A percentile compares a stretch with the other conserved stretches of the same genome.
Evolutionary conservation across 345 rosid genomes (phyloP).

Genomic region (Psidium guajava): DNA sequence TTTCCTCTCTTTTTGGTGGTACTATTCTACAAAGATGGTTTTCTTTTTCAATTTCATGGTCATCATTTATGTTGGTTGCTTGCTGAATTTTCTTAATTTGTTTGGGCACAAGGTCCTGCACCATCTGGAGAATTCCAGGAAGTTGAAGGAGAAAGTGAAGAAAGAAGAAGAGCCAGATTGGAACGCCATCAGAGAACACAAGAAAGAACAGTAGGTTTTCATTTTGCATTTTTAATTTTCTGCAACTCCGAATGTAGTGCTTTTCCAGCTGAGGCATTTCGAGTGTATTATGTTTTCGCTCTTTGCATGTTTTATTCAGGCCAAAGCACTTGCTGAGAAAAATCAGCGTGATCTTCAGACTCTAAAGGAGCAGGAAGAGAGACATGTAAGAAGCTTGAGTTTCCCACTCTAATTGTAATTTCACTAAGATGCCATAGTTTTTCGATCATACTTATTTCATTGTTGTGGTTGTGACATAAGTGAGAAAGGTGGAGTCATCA

Average conservation of each 20-base stretch:
- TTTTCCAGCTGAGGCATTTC: background rate
- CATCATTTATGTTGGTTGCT: background rate
- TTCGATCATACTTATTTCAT: background rate
- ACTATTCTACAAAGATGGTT: background rate
- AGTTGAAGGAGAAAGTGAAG: conserved; percentile 33
- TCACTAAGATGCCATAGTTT: background rate
- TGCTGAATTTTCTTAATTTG: background rate
- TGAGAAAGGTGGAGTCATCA: background rate
- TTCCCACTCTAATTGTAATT: background rate
- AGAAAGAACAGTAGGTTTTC: conserved; percentile 28
- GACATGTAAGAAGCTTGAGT: conserved; percentile 27
- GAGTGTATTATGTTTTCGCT: background rate
- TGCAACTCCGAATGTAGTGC: background rate
- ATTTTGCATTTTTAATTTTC: background rate
- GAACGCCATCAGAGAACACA: conserved; percentile 39
- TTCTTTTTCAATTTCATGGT: background rate
- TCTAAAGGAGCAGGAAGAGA: conserved; percentile 39
- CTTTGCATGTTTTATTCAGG: conserved; percentile 11
- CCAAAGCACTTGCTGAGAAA: conserved; percentile 41
- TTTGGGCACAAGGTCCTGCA: conserved; percentile 15
- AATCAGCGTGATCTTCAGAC: conserved; percentile 36
- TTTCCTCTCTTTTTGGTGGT: conserved; percentile 28
- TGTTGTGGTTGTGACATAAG: background rate
- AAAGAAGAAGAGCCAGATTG: conserved; percentile 31
- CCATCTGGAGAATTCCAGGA: conserved; percentile 29